phyloP scores from a whole-genome alignment of 2,329 filamentous ascomycete species.

The Ophiostoma ulmi region DNA sequence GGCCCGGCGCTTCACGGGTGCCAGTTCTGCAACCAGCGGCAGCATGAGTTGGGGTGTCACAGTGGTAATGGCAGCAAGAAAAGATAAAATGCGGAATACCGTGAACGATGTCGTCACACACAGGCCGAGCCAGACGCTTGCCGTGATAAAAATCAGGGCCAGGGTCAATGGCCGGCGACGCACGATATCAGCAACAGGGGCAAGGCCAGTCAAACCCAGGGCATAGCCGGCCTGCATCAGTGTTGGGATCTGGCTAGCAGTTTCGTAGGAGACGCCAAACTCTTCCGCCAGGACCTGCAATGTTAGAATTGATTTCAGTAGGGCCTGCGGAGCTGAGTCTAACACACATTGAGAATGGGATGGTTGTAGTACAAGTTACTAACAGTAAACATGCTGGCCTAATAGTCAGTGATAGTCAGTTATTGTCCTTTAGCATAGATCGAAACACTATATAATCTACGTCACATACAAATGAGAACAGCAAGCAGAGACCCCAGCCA shows the following conservation, averaged over 20 bases:
- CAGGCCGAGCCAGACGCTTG: constrained; percentile 59
- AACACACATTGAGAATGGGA: constrained; percentile 54
- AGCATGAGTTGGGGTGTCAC: constrained; percentile 74
- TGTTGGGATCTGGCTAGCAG: constrained; percentile 60
- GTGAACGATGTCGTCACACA: constrained; percentile 60
- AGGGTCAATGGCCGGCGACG: constrained; percentile 62
- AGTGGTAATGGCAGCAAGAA: constrained; percentile 57
- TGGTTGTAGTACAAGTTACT: constrained; percentile 75
- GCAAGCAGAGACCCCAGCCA: constrained; percentile 9
- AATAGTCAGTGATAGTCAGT: neutral
- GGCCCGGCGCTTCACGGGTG: constrained; percentile 60
- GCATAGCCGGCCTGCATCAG: constrained; percentile 70
- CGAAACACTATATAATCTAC: neutral
- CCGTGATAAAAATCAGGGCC: constrained; percentile 58
- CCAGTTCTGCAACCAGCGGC: constrained; percentile 68
- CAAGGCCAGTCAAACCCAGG: constrained; percentile 64
- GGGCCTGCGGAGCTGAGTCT: neutral
- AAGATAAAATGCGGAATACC: constrained; percentile 58
- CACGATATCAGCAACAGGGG: constrained; percentile 65
- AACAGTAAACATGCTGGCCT: constrained; percentile 49
- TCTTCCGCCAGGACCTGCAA: constrained; percentile 58
- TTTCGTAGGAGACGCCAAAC: constrained; percentile 63
- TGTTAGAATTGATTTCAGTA: neutral
- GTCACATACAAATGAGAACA: neutral
- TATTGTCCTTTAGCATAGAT: neutral